Percentiles rank a stretch among this genome's conserved stretches.
These are phyloP conservation scores for Lonicera japonica DNA, from an alignment of 129 eudicot species.

Conservation along the genomic window DNA sequence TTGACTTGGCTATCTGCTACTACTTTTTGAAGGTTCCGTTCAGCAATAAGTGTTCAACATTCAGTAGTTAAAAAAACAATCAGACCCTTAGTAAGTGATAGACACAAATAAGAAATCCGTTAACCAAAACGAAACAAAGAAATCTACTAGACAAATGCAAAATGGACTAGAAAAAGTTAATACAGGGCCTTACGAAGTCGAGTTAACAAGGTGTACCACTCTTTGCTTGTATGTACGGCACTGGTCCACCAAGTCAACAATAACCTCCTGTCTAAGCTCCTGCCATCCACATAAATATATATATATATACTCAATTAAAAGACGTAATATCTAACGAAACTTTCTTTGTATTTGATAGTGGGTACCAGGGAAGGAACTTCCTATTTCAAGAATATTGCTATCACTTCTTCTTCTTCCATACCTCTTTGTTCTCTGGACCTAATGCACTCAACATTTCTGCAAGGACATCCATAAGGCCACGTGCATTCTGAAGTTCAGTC, in stretches of 20 bases:
- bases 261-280: slow-evolving; percentile 82
- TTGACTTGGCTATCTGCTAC: too few relatives aligned
- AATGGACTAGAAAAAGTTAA: slow-evolving; percentile 7
- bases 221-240: slow-evolving; percentile 83
- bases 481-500: slow-evolving; percentile 88
- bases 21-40: too few relatives aligned
- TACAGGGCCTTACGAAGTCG: slow-evolving; percentile 79
- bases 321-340: too few relatives aligned
- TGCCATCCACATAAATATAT: slow-evolving; percentile 15
- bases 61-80: too few relatives aligned
- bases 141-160: background rate
- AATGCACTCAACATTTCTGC: slow-evolving; percentile 84
- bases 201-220: slow-evolving; percentile 93
- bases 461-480: slow-evolving; percentile 95
- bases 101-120: background rate
- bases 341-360: background rate
- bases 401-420: slow-evolving; percentile 2
- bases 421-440: slow-evolving; percentile 81
- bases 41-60: too few relatives aligned
- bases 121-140: background rate
- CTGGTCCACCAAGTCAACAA: slow-evolving; percentile 87
- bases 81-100: too few relatives aligned
- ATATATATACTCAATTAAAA: slow-evolving; percentile 3
- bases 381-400: too few relatives aligned
- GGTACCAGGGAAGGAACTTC: background rate